Conservation (phyloP, 352 stramenopile species). For the Phytopythium chamaehyphon region DNA sequence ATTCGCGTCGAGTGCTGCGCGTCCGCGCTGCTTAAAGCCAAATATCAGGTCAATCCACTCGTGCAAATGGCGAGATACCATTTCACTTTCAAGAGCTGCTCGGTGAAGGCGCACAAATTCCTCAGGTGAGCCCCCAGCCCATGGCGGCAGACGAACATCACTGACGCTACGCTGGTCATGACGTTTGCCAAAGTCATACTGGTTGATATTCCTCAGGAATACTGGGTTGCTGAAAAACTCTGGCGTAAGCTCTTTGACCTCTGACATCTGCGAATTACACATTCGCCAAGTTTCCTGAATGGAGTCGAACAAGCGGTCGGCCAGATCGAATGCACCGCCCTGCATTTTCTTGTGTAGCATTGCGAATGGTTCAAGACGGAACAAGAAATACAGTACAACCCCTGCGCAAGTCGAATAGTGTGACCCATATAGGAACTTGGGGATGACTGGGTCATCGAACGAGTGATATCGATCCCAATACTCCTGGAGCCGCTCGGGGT, state of each 20-base stretch:
- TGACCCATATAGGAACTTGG: constrained; percentile 86
- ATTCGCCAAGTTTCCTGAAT: constrained; percentile 96
- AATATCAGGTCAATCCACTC: constrained; percentile 99
- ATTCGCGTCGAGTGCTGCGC: constrained; percentile 90
- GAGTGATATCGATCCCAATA: constrained; percentile 96
- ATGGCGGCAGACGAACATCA: constrained; percentile 96
- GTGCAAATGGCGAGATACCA: constrained; percentile 97
- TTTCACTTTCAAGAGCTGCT: constrained; percentile 96
- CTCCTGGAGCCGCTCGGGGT: constrained; percentile 88
- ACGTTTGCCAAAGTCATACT: constrained; percentile 93
- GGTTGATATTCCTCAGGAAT: constrained; percentile 97
- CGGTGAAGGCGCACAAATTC: constrained; percentile 96
- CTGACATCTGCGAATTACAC: constrained; percentile 95
- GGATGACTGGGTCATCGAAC: constrained; percentile 87
- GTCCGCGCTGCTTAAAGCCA: constrained; percentile 96
- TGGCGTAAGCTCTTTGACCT: constrained; percentile 99
- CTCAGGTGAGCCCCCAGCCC: constrained; percentile 93
- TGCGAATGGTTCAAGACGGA: constrained; percentile 98
- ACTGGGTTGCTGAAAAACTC: constrained; percentile 96
- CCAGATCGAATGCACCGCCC: constrained; percentile 95
- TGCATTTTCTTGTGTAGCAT: constrained; percentile 96
- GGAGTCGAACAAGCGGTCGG: constrained; percentile 97
- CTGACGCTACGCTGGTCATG: constrained; percentile 79
- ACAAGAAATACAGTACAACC: constrained; percentile 98
- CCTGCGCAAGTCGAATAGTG: constrained; percentile 98